phyloP scores from a whole-genome alignment of 345 rosid species.

The Carallia pectinifolia region DNA sequence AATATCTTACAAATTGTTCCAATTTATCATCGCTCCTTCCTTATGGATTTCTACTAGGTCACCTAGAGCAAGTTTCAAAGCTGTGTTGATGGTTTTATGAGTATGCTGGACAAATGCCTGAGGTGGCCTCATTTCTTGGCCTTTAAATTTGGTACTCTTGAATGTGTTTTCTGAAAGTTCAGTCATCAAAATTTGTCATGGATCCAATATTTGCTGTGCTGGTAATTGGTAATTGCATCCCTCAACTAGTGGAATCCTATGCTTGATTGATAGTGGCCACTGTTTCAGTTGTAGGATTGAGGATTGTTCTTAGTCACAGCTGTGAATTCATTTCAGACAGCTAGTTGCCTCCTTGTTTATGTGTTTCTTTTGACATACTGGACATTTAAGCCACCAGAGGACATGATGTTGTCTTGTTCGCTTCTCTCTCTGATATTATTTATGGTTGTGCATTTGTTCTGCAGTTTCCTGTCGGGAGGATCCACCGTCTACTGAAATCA shows the following conservation, averaged over 20 bases:
- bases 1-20: neutral
- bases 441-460: neutral
- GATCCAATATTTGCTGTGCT: too few relatives aligned
- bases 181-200: neutral
- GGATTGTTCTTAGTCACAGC: too few relatives aligned
- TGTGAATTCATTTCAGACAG: too few relatives aligned
- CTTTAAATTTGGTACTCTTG: neutral
- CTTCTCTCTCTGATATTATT: neutral
- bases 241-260: too few relatives aligned
- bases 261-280: too few relatives aligned
- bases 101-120: neutral
- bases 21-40: neutral
- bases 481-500: slow-evolving; percentile 25
- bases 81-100: neutral
- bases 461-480: slow-evolving; percentile 28
- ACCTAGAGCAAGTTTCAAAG: neutral
- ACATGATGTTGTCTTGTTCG: neutral
- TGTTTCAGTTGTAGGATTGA: too few relatives aligned
- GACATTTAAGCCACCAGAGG: too few relatives aligned
- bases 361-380: too few relatives aligned
- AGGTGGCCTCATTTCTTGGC: neutral
- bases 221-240: too few relatives aligned
- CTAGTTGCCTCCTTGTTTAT: too few relatives aligned
- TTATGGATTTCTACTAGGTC: neutral
- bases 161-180: neutral